These are phyloP conservation scores for Heterococcus sp. DNA, from an alignment of 108 stramenopile species.

Conservation along the genomic window DNA sequence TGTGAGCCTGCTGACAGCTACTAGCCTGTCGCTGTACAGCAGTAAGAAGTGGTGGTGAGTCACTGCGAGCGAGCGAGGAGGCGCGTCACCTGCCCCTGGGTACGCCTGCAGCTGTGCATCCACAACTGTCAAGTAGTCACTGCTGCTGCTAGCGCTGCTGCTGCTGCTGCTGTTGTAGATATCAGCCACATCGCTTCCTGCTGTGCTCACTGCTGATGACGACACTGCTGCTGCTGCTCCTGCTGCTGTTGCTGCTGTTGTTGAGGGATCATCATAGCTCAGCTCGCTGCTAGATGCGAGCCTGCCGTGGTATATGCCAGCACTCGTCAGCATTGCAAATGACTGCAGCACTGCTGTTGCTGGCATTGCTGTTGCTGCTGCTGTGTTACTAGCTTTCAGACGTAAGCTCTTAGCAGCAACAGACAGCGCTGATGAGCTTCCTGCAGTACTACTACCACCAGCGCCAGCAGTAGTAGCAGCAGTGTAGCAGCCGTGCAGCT, in stretches of 20 bases:
- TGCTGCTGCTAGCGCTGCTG: neutral
- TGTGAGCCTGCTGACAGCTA: slow-evolving; percentile 38
- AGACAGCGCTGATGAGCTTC: neutral
- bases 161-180: neutral
- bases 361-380: neutral
- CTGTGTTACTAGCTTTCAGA: too few relatives aligned
- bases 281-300: slow-evolving; percentile 8
- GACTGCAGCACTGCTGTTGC: slow-evolving; percentile 4
- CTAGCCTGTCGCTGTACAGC: slow-evolving; percentile 18
- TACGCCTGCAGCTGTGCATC: slow-evolving; percentile 35
- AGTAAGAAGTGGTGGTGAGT: slow-evolving; percentile 38
- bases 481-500: slow-evolving; percentile 4
- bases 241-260: too few relatives aligned
- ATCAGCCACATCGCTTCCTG: neutral
- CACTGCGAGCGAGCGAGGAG: slow-evolving; percentile 25
- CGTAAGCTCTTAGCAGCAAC: too few relatives aligned
- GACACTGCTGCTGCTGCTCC: too few relatives aligned
- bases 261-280: too few relatives aligned
- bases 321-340: slow-evolving; percentile 20
- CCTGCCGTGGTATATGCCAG: slow-evolving; percentile 31
- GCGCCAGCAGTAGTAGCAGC: neutral
- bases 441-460: too few relatives aligned
- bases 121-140: neutral
- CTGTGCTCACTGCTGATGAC: too few relatives aligned
- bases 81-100: neutral